Percentiles rank a stretch among this genome's conserved stretches.
Evolutionary conservation across 1,284 basidiomycete species (phyloP).

Genomic region (Gomphus bonarii): DNA sequence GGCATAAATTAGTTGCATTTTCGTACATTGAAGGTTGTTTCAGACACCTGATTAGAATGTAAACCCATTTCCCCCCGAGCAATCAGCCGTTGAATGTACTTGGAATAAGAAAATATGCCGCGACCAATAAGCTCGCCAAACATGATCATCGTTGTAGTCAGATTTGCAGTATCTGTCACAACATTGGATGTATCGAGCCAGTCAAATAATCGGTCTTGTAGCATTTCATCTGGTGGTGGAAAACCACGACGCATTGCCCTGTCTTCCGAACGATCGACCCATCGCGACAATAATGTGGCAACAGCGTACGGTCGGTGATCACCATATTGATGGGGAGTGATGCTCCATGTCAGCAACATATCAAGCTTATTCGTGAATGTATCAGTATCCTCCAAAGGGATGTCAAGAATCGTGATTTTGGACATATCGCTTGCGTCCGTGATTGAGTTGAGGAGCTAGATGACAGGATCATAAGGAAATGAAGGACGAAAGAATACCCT

Average conservation of each 20-base stretch:
- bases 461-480: background rate
- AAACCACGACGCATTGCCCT: slow-evolving; percentile 49
- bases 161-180: slow-evolving; percentile 47
- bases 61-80: slow-evolving; percentile 67
- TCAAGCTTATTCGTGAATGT: slow-evolving; percentile 64
- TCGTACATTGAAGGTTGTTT: slow-evolving; percentile 11
- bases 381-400: slow-evolving; percentile 26
- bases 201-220: slow-evolving; percentile 70
- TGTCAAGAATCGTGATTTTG: slow-evolving; percentile 52
- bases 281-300: slow-evolving; percentile 62
- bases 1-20: background rate
- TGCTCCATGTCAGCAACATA: slow-evolving; percentile 78
- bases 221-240: slow-evolving; percentile 38
- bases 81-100: slow-evolving; percentile 78
- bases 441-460: slow-evolving; percentile 73
- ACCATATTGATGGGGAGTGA: slow-evolving; percentile 76
- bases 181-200: slow-evolving; percentile 72
- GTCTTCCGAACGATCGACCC: slow-evolving; percentile 54
- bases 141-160: slow-evolving; percentile 56
- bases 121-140: slow-evolving; percentile 72
- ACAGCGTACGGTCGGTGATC: slow-evolving; percentile 79
- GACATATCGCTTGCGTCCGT: slow-evolving; percentile 59
- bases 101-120: slow-evolving; percentile 74
- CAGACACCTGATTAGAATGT: slow-evolving; percentile 37
- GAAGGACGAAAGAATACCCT: background rate